phyloP scores from a whole-genome alignment of 2,329 filamentous ascomycete genomes.

The Alternaria hordeiaustralica region DNA sequence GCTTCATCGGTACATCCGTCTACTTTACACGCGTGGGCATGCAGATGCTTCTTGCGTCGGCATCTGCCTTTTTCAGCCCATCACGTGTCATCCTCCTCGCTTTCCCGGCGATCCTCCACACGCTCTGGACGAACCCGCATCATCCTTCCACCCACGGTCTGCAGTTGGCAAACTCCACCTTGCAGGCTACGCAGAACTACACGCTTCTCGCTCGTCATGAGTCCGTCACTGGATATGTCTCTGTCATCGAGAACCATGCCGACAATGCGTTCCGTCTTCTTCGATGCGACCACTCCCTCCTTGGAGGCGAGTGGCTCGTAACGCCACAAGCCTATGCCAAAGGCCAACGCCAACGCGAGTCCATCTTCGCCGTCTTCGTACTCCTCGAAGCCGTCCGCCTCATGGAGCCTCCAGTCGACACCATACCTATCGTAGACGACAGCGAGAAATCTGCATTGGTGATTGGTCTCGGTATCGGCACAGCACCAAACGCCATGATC shows the following conservation, averaged over 20 bases:
- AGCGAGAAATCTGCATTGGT: slow-evolving; percentile 79
- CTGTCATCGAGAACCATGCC: slow-evolving; percentile 76
- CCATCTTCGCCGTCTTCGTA: slow-evolving; percentile 94
- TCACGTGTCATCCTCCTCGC: slow-evolving; percentile 71
- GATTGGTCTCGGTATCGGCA: slow-evolving; percentile 91
- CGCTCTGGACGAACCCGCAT: slow-evolving; percentile 76
- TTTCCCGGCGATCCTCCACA: slow-evolving; percentile 76
- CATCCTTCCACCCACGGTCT: slow-evolving; percentile 67
- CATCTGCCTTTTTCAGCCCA: slow-evolving; percentile 71
- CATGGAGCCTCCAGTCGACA: slow-evolving; percentile 58
- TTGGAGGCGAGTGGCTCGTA: slow-evolving; percentile 89
- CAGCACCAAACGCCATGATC: slow-evolving; percentile 84
- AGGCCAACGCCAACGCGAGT: slow-evolving; percentile 70
- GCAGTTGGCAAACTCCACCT: slow-evolving; percentile 67
- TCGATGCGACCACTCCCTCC: slow-evolving; percentile 90
- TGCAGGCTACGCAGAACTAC: slow-evolving; percentile 69
- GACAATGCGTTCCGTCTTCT: slow-evolving; percentile 77
- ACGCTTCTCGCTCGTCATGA: slow-evolving; percentile 80
- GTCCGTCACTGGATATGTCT: slow-evolving; percentile 89
- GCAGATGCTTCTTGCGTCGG: slow-evolving; percentile 69
- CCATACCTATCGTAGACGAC: slow-evolving; percentile 56
- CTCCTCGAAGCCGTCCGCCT: slow-evolving; percentile 92
- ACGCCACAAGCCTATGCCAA: slow-evolving; percentile 50
- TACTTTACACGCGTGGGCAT: slow-evolving; percentile 74
- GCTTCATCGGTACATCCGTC: slow-evolving; percentile 66